Percentiles rank a stretch among this genome's conserved stretches.
Conservation (phyloP, 768 basidiomycete genomes). For the Lactarius hengduanensis region DNA sequence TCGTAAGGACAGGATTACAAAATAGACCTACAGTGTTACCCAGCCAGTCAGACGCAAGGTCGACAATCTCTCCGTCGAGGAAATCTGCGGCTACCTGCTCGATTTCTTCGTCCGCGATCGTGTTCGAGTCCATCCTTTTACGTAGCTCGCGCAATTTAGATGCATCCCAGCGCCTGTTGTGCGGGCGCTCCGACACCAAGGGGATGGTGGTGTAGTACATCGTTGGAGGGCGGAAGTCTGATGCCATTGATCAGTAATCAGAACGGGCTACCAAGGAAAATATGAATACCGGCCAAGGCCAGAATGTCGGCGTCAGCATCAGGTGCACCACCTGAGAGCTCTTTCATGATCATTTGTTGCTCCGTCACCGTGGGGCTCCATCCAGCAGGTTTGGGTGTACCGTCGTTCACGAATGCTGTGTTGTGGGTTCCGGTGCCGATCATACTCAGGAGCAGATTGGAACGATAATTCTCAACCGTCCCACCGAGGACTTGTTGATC, state of each 20-base stretch:
- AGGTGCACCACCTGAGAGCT: constrained; percentile 71
- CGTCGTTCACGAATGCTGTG: constrained; percentile 53
- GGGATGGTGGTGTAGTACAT: constrained; percentile 98
- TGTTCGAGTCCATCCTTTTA: constrained; percentile 90
- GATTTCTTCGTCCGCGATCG: constrained; percentile 79
- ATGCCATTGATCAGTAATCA: constrained; percentile 11
- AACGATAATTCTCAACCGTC: constrained; percentile 91
- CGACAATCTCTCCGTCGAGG: constrained; percentile 91
- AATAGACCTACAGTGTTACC: constrained; percentile 77
- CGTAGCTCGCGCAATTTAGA: constrained; percentile 91
- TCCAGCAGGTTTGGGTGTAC: constrained; percentile 58
- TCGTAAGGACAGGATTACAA: not conserved
- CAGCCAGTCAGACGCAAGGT: constrained; percentile 96
- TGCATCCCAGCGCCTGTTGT: constrained; percentile 90
- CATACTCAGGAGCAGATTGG: constrained; percentile 87
- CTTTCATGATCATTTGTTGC: constrained; percentile 96
- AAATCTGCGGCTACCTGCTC: constrained; percentile 89
- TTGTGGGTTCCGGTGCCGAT: constrained; percentile 73
- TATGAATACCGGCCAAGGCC: constrained; percentile 70
- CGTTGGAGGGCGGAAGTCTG: constrained; percentile 88
- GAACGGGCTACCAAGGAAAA: not conserved
- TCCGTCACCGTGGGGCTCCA: constrained; percentile 80
- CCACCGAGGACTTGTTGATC: constrained; percentile 93
- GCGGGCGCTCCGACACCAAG: constrained; percentile 76
- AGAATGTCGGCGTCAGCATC: constrained; percentile 86